Evolutionary conservation across 345 rosid species (phyloP).

Genomic region (Populus nigra): DNA sequence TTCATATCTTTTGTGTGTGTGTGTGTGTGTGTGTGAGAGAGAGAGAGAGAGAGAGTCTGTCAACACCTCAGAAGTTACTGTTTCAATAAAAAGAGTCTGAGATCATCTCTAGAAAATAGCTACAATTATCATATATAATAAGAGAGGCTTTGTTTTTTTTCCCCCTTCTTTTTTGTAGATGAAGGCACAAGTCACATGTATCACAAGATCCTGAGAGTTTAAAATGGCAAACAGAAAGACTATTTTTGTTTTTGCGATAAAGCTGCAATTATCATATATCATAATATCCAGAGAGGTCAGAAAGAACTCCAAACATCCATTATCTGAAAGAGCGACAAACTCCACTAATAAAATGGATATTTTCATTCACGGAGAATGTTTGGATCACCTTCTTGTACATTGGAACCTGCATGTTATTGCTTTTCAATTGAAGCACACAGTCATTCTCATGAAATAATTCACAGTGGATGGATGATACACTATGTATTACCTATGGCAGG

Average conservation of each 20-base stretch:
- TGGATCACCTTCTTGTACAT: not conserved
- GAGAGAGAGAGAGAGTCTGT: not conserved
- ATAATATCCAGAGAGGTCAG: not conserved
- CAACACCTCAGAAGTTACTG: not conserved
- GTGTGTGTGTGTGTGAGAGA: not conserved
- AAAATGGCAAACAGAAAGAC: not conserved
- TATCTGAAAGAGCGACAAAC: not conserved
- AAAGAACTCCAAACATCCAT: not conserved
- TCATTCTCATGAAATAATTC: not conserved
- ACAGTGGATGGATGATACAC: not conserved
- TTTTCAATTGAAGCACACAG: not conserved
- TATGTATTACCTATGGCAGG: not conserved
- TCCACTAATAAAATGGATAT: not conserved
- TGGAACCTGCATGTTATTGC: not conserved
- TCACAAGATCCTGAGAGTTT: not conserved
- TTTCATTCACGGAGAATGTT: too few species aligned
- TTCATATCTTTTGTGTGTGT: not conserved
- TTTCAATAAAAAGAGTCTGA: not conserved
- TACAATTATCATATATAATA: not conserved
- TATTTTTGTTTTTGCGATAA: not conserved
- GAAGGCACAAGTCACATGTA: not conserved
- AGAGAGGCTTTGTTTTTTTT: not conserved
- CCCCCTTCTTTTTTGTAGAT: not conserved
- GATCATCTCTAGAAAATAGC: not conserved
- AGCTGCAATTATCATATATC: not conserved